phyloP scores from a whole-genome alignment of 768 basidiomycete genomes.

The Mycena venus region DNA sequence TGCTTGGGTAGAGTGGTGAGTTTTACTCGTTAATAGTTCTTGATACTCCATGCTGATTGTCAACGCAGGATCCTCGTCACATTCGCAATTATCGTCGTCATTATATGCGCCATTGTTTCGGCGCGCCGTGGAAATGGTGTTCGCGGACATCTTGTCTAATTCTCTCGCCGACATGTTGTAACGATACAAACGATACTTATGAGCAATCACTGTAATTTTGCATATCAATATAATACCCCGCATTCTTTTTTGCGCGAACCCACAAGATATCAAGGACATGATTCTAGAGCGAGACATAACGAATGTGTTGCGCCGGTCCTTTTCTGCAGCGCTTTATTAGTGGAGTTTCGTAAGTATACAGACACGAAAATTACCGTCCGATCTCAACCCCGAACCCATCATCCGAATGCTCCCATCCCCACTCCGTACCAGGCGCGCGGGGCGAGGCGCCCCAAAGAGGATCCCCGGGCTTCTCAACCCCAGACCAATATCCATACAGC shows the following conservation, averaged over 20 bases:
- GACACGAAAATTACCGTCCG: neutral
- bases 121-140: slow-evolving; percentile 76
- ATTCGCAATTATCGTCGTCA: slow-evolving; percentile 68
- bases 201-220: too few relatives aligned
- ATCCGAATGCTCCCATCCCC: slow-evolving; percentile 14
- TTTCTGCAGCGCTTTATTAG: neutral
- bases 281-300: slow-evolving; percentile 5
- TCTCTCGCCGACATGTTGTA: too few relatives aligned
- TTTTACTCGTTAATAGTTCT: slow-evolving; percentile 14
- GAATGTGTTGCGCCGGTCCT: slow-evolving; percentile 6
- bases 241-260: too few relatives aligned
- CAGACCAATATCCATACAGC: slow-evolving; percentile 7
- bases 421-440: neutral
- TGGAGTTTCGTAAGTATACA: neutral
- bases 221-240: too few relatives aligned
- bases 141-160: slow-evolving; percentile 63
- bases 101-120: slow-evolving; percentile 70
- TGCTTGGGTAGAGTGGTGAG: slow-evolving; percentile 82
- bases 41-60: neutral
- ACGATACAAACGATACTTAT: too few relatives aligned
- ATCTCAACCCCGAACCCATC: slow-evolving; percentile 8
- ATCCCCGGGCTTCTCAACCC: neutral
- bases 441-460: neutral
- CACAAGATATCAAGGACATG: too few relatives aligned
- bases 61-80: slow-evolving; percentile 72